A percentile compares a stretch with the other conserved stretches of the same genome.
phyloP scores from a whole-genome alignment of 345 rosid genomes.

The Odontarrhena argentea region DNA sequence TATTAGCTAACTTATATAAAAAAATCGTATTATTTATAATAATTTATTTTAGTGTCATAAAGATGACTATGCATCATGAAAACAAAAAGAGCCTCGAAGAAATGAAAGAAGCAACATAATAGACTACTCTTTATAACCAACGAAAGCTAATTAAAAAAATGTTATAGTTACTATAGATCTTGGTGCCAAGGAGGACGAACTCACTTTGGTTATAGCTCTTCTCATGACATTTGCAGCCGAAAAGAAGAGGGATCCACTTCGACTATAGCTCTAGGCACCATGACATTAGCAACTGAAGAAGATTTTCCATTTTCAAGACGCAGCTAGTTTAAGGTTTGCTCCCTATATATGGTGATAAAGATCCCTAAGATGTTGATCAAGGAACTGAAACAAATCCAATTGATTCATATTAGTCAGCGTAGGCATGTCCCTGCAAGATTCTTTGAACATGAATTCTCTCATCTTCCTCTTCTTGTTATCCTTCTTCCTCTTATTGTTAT shows the following conservation, averaged over 20 bases:
- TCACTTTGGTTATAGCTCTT: no score
- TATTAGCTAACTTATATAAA: no score
- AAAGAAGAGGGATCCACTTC: not conserved
- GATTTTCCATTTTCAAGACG: conserved; percentile 21
- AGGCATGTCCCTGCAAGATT: not conserved
- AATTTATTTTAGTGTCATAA: no score
- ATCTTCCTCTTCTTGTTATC: conserved; percentile 25
- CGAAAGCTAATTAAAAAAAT: no score
- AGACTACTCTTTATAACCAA: no score
- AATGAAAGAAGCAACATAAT: no score
- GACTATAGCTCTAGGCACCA: not conserved
- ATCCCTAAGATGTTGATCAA: conserved; percentile 15
- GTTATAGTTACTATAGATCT: not conserved
- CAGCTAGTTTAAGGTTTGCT: no score
- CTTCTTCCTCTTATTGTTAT: conserved; percentile 16
- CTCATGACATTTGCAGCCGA: not conserved
- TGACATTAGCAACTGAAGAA: conserved; percentile 24
- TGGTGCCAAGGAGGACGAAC: not conserved
- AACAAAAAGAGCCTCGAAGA: no score
- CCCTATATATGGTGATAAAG: conserved; percentile 17
- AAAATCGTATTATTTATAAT: no score
- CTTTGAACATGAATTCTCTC: conserved; percentile 28
- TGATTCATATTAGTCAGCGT: not conserved
- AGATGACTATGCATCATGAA: no score
- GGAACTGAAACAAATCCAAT: conserved; percentile 10